Evolutionary conservation across 305 asterid species (phyloP).

Genomic region (Rubia balearica): DNA sequence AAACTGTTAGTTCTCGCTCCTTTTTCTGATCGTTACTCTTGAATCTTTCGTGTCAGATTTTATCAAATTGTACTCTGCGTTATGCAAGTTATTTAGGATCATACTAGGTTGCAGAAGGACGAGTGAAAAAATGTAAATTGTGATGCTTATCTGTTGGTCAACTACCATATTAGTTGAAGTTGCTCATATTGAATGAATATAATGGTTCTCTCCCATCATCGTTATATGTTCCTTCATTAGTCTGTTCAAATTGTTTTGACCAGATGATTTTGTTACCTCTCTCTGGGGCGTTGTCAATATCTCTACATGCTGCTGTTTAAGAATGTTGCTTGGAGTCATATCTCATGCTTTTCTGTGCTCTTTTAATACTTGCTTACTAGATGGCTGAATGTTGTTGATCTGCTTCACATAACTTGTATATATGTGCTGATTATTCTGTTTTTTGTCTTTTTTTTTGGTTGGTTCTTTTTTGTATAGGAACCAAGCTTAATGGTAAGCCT

Average conservation of each 20-base stretch:
- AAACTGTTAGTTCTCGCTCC: neutral
- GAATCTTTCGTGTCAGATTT: neutral
- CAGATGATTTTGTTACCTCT: neutral
- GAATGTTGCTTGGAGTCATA: neutral
- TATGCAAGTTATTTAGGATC: neutral
- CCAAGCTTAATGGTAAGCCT: slow-evolving; percentile 63
- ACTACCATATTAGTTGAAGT: neutral
- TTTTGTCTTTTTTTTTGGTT: neutral
- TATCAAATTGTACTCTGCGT: neutral
- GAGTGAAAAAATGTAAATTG: neutral
- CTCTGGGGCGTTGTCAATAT: neutral
- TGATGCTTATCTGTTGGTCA: neutral
- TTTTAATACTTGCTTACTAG: slow-evolving; percentile 2
- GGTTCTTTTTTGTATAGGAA: slow-evolving; percentile 35
- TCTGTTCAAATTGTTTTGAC: neutral
- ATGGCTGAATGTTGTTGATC: neutral
- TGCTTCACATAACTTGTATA: slow-evolving; percentile 2
- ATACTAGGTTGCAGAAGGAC: neutral
- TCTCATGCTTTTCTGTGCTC: neutral
- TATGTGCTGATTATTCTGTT: slow-evolving; percentile 23
- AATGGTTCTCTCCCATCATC: neutral
- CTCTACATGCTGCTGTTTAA: neutral
- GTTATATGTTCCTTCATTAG: neutral
- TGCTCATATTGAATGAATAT: neutral
- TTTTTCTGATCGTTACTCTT: neutral